Conservation (phyloP, 1,284 basidiomycete genomes). For the Spongispora temasekensis region DNA sequence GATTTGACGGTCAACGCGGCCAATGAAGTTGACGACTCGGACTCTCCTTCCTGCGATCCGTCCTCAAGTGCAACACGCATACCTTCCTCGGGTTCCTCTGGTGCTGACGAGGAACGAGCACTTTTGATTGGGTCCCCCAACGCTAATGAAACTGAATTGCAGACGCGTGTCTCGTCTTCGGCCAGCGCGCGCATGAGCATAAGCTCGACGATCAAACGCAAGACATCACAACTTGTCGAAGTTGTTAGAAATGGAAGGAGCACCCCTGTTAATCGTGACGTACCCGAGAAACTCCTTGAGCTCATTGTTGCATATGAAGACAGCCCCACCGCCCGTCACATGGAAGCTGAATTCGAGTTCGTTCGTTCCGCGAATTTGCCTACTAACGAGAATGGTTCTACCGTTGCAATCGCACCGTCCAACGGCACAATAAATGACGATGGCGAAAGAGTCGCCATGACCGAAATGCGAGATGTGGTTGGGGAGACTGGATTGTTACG, state of each 20-base stretch:
- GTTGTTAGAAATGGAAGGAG: slow-evolving; percentile 53
- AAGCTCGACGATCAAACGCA: slow-evolving; percentile 62
- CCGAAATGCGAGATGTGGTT: slow-evolving; percentile 62
- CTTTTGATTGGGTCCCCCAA: slow-evolving; percentile 37
- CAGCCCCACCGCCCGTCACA: slow-evolving; percentile 66
- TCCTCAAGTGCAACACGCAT: slow-evolving; percentile 38
- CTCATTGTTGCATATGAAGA: slow-evolving; percentile 73
- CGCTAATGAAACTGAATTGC: slow-evolving; percentile 57
- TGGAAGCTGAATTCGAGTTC: slow-evolving; percentile 65
- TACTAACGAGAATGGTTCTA: neutral
- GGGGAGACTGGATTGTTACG: slow-evolving; percentile 68
- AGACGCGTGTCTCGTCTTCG: slow-evolving; percentile 36
- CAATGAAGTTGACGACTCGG: slow-evolving; percentile 44
- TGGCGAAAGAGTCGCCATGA: slow-evolving; percentile 34
- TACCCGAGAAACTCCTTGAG: slow-evolving; percentile 65
- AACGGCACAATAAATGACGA: slow-evolving; percentile 22
- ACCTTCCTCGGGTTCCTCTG: slow-evolving; percentile 40
- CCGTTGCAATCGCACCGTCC: slow-evolving; percentile 17
- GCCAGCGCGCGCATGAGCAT: slow-evolving; percentile 42
- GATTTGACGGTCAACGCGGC: slow-evolving; percentile 84
- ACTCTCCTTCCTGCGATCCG: slow-evolving; percentile 40
- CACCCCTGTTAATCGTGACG: slow-evolving; percentile 43
- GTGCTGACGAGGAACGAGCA: slow-evolving; percentile 64
- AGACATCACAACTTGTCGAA: slow-evolving; percentile 77
- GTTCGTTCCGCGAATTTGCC: slow-evolving; percentile 36